A percentile compares a stretch with the other conserved stretches of the same genome.
Conservation (phyloP, 1,284 basidiomycete species). For the Gomphus bonarii region DNA sequence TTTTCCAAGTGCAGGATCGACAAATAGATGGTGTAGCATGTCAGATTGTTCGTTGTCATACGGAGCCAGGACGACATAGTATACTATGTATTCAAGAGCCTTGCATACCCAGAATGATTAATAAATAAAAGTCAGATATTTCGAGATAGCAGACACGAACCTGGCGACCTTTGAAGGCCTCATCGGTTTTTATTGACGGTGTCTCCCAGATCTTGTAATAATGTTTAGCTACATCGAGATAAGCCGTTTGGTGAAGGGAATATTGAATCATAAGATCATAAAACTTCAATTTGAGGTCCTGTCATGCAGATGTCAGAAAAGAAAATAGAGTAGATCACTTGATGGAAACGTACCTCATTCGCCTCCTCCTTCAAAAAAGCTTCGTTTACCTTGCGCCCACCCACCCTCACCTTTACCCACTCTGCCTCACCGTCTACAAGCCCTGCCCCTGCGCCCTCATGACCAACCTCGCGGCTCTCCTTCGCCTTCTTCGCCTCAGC, state of each 20-base stretch:
- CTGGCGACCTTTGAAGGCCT: constrained; percentile 57
- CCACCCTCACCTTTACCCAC: constrained; percentile 88
- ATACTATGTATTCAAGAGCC: constrained; percentile 90
- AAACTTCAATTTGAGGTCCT: constrained; percentile 94
- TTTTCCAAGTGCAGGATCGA: constrained; percentile 68
- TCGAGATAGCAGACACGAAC: constrained; percentile 33
- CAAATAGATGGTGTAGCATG: constrained; percentile 84
- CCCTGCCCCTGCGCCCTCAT: constrained; percentile 45
- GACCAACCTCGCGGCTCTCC: constrained; percentile 27
- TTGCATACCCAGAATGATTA: constrained; percentile 21
- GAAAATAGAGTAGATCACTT: background rate
- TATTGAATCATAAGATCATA: constrained; percentile 96
- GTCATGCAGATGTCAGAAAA: constrained; percentile 11
- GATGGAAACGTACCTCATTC: constrained; percentile 57
- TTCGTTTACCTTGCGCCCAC: constrained; percentile 91
- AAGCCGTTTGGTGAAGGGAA: constrained; percentile 75
- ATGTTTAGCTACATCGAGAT: constrained; percentile 91
- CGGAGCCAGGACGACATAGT: constrained; percentile 88
- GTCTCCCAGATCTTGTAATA: constrained; percentile 97
- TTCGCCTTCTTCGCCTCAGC: constrained; percentile 15
- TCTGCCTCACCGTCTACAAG: constrained; percentile 68
- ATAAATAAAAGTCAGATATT: constrained; percentile 6
- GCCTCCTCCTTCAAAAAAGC: constrained; percentile 84
- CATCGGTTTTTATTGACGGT: constrained; percentile 79
- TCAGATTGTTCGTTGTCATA: constrained; percentile 97